phyloP scores from a whole-genome alignment of 345 rosid species.

The Eutrema heterophyllum region DNA sequence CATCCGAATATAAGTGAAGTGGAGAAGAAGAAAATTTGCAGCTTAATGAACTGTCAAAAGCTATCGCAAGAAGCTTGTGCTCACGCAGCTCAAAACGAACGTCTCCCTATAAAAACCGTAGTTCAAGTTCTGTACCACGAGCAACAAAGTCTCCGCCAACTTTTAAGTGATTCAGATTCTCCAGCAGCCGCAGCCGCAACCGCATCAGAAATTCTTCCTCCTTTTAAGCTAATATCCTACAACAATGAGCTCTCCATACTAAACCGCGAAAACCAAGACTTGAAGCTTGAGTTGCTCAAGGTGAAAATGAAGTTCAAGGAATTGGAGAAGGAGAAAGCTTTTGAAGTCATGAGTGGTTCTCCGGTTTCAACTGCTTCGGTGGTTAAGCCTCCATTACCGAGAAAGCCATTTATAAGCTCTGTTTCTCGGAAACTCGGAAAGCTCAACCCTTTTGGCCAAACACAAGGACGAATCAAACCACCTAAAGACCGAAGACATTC shows the following conservation, averaged over 20 bases:
- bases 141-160: slow-evolving; percentile 65
- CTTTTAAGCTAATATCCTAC: slow-evolving; percentile 6
- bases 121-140: slow-evolving; percentile 75
- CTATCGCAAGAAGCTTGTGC: slow-evolving; percentile 77
- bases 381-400: slow-evolving; percentile 66
- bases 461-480: slow-evolving; percentile 47
- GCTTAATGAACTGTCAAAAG: slow-evolving; percentile 81
- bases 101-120: slow-evolving; percentile 68
- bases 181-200: slow-evolving; percentile 3
- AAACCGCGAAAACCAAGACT: slow-evolving; percentile 61
- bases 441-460: slow-evolving; percentile 58
- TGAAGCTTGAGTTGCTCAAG: slow-evolving; percentile 68
- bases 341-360: slow-evolving; percentile 18
- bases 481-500: slow-evolving; percentile 69
- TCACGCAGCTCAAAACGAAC: slow-evolving; percentile 82
- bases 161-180: slow-evolving; percentile 34
- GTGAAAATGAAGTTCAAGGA: slow-evolving; percentile 77
- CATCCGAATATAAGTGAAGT: slow-evolving; percentile 71
- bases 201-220: slow-evolving; percentile 23
- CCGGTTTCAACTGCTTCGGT: slow-evolving; percentile 30
- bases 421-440: slow-evolving; percentile 64
- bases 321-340: slow-evolving; percentile 32
- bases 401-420: slow-evolving; percentile 63
- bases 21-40: slow-evolving; percentile 91
- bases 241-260: slow-evolving; percentile 49